phyloP scores from a whole-genome alignment of 164 flowering plant genomes.

The Vitis amurensis region DNA sequence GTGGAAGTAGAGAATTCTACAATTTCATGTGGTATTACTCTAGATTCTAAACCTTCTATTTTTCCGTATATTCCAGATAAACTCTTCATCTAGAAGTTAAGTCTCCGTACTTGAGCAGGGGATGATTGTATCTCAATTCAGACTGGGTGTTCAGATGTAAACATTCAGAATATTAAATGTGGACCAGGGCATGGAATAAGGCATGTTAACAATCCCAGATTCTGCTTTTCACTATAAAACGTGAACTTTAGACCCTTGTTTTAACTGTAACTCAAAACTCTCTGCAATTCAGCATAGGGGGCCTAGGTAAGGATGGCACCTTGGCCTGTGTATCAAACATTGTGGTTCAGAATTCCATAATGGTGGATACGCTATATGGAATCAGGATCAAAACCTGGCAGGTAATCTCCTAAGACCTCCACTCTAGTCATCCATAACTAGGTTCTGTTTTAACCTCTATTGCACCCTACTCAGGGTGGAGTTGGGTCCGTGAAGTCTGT shows the following conservation, averaged over 20 bases:
- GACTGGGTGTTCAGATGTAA: conserved; percentile 37
- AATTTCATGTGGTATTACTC: no score
- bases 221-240: no score
- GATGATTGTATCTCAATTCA: conserved; percentile 36
- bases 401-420: conserved; percentile 20
- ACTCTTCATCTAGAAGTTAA: no score
- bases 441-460: no score
- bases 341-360: conserved; percentile 24
- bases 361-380: conserved; percentile 33
- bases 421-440: no score
- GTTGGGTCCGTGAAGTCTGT: not conserved
- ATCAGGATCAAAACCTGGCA: conserved; percentile 53
- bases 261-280: no score
- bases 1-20: no score
- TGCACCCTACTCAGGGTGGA: not conserved
- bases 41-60: no score
- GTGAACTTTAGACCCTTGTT: no score
- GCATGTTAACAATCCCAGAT: no score
- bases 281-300: conserved; percentile 32
- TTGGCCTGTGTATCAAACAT: conserved; percentile 42
- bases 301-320: conserved; percentile 33
- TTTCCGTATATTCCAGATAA: no score
- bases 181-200: conserved; percentile 46
- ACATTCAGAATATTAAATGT: conserved; percentile 32
- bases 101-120: no score